A percentile compares a stretch with the other conserved stretches of the same genome.
These are phyloP conservation scores for Aspergillus fructus DNA, from an alignment of 2,329 filamentous ascomycete species.

Conservation along the genomic window DNA sequence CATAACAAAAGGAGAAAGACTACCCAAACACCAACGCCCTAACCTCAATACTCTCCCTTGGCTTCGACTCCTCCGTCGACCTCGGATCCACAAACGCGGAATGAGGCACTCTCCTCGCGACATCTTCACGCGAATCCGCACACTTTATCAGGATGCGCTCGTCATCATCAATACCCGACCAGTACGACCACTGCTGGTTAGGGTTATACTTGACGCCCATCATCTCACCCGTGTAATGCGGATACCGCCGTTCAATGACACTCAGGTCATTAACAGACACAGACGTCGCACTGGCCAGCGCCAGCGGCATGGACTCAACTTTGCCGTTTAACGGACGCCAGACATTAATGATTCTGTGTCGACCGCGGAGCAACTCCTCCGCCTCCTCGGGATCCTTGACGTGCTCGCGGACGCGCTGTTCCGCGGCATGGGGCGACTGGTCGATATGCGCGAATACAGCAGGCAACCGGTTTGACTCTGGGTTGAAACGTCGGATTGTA, in stretches of 20 bases:
- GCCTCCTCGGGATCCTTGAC: conserved; percentile 63
- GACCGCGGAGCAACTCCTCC: conserved; percentile 56
- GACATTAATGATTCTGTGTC: conserved; percentile 84
- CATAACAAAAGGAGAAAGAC: too few relatives aligned
- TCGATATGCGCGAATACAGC: conserved; percentile 78
- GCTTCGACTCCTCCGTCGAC: conserved; percentile 66
- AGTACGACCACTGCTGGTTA: conserved; percentile 73
- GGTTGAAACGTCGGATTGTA: conserved; percentile 70
- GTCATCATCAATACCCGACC: conserved; percentile 71
- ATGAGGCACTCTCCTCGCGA: conserved; percentile 59
- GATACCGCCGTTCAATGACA: conserved; percentile 72
- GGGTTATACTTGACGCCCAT: conserved; percentile 64
- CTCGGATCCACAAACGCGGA: conserved; percentile 76
- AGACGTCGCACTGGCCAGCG: conserved; percentile 52
- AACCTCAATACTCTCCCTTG: conserved; percentile 86
- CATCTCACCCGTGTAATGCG: conserved; percentile 69
- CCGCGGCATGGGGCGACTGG: conserved; percentile 68
- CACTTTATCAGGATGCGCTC: conserved; percentile 78
- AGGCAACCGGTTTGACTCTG: conserved; percentile 62
- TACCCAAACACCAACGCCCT: conserved; percentile 76
- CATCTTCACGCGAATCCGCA: conserved; percentile 58
- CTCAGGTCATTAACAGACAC: conserved; percentile 56
- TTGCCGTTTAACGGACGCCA: conserved; percentile 69
- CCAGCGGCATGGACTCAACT: conserved; percentile 58
- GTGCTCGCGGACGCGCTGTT: conserved; percentile 66